Conservation (phyloP, 768 basidiomycete genomes). For the Lentinula boryana region DNA sequence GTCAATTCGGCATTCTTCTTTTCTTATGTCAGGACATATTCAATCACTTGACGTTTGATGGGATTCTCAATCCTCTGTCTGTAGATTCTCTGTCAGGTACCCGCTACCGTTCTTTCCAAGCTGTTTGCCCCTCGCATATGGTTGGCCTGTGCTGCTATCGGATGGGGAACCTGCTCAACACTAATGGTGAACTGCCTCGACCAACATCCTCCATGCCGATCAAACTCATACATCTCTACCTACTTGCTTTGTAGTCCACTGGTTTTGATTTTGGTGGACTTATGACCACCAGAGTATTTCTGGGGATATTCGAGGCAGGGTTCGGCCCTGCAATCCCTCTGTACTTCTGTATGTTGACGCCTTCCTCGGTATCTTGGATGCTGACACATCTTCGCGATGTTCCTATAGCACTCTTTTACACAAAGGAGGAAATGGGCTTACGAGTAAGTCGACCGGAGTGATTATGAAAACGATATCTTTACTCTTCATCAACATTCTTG, state of each 20-base stretch:
- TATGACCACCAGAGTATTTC: slow-evolving; percentile 48
- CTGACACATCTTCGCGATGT: background rate
- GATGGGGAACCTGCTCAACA: slow-evolving; percentile 75
- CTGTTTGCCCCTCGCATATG: slow-evolving; percentile 62
- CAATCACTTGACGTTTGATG: background rate
- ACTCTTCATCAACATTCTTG: background rate
- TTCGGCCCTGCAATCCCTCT: slow-evolving; percentile 76
- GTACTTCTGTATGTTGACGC: slow-evolving; percentile 57
- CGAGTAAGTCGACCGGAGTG: slow-evolving; percentile 34
- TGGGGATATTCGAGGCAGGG: slow-evolving; percentile 76
- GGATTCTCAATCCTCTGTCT: background rate
- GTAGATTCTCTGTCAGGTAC: slow-evolving; percentile 66
- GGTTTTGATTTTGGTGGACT: slow-evolving; percentile 56
- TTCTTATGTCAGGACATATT: slow-evolving; percentile 51
- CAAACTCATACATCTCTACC: background rate
- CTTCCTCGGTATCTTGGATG: background rate
- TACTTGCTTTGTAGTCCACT: slow-evolving; percentile 39
- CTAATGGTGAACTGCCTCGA: slow-evolving; percentile 44
- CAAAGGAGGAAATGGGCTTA: slow-evolving; percentile 65
- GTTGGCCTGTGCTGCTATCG: slow-evolving; percentile 59
- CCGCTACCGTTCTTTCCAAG: slow-evolving; percentile 61
- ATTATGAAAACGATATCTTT: background rate
- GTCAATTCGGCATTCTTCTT: slow-evolving; percentile 74
- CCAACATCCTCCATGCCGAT: background rate
- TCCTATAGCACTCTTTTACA: slow-evolving; percentile 69